A percentile compares a stretch with the other conserved stretches of the same genome.
phyloP scores from a whole-genome alignment of 2,329 filamentous ascomycete genomes.

The Pezicula carpinea region DNA sequence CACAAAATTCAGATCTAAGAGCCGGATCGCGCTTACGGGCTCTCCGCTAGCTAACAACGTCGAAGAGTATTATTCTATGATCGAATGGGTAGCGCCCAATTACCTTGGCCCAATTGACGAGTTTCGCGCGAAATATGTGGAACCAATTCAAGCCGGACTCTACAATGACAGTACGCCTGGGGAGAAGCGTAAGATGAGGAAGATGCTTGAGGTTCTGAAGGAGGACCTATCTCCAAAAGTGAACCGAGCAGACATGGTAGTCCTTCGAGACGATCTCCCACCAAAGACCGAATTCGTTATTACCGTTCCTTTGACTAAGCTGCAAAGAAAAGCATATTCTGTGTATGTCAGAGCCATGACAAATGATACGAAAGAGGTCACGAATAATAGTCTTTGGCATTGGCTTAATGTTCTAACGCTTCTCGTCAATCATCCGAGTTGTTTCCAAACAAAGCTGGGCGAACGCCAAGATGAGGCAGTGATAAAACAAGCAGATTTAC shows the following conservation, averaged over 20 bases:
- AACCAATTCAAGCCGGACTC: slow-evolving; percentile 69
- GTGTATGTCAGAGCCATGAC: slow-evolving; percentile 41
- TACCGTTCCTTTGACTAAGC: slow-evolving; percentile 60
- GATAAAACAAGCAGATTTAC: slow-evolving; percentile 13
- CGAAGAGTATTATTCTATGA: slow-evolving; percentile 79
- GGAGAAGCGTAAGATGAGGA: slow-evolving; percentile 57
- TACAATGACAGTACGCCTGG: slow-evolving; percentile 54
- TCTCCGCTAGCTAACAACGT: slow-evolving; percentile 84
- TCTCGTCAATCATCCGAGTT: slow-evolving; percentile 53
- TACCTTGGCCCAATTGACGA: slow-evolving; percentile 67
- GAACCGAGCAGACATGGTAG: slow-evolving; percentile 66
- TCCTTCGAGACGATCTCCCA: slow-evolving; percentile 62
- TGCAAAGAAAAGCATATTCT: slow-evolving; percentile 62
- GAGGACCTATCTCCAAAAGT: slow-evolving; percentile 72
- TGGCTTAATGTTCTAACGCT: slow-evolving; percentile 48
- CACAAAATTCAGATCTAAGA: slow-evolving; percentile 57
- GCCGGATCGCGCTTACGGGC: slow-evolving; percentile 78
- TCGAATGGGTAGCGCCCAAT: slow-evolving; percentile 78
- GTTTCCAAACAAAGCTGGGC: slow-evolving; percentile 40
- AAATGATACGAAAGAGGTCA: slow-evolving; percentile 24
- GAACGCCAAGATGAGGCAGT: slow-evolving; percentile 28
- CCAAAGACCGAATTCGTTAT: slow-evolving; percentile 79
- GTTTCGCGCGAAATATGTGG: slow-evolving; percentile 66
- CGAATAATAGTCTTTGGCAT: slow-evolving; percentile 43
- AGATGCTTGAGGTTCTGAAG: slow-evolving; percentile 67